phyloP scores from a whole-genome alignment of 2,329 filamentous ascomycete genomes.

The Colletotrichum godetiae region DNA sequence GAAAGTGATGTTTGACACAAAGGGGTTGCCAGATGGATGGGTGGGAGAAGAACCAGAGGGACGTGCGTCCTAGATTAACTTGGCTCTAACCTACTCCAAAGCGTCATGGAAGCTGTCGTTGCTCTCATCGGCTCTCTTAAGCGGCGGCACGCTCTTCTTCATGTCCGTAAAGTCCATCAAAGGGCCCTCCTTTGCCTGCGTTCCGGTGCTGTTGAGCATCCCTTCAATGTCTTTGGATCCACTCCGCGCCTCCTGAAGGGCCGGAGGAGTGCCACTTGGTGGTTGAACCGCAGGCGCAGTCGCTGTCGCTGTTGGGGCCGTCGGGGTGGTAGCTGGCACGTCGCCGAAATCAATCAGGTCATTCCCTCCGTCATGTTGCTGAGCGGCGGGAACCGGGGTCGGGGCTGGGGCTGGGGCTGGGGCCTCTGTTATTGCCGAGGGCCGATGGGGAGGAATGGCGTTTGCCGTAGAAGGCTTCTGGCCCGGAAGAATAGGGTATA shows the following conservation, averaged over 20 bases:
- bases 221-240: conserved; percentile 52
- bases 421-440: conserved; percentile 28
- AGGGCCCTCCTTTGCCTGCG: conserved; percentile 56
- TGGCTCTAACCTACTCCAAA: conserved; percentile 38
- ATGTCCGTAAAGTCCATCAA: conserved; percentile 69
- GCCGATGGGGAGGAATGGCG: conserved; percentile 61
- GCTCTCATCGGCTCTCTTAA: conserved; percentile 48
- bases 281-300: conserved; percentile 8
- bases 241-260: conserved; percentile 3
- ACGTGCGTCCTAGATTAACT: conserved; percentile 17
- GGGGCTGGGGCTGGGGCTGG: conserved; percentile 22
- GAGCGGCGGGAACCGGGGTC: conserved; percentile 26
- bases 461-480: conserved; percentile 70
- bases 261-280: neutral
- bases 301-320: conserved; percentile 21
- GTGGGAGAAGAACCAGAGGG: neutral
- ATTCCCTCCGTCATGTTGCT: conserved; percentile 42
- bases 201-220: conserved; percentile 60
- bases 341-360: conserved; percentile 69
- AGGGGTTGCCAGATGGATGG: neutral
- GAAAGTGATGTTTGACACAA: conserved; percentile 16
- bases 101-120: conserved; percentile 55
- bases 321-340: conserved; percentile 15
- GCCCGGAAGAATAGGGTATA: conserved; percentile 86
- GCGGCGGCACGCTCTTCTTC: conserved; percentile 49